A percentile compares a stretch with the other conserved stretches of the same genome.
phyloP scores from a whole-genome alignment of 2,329 filamentous ascomycete genomes.

The Aspergillus tamarii region DNA sequence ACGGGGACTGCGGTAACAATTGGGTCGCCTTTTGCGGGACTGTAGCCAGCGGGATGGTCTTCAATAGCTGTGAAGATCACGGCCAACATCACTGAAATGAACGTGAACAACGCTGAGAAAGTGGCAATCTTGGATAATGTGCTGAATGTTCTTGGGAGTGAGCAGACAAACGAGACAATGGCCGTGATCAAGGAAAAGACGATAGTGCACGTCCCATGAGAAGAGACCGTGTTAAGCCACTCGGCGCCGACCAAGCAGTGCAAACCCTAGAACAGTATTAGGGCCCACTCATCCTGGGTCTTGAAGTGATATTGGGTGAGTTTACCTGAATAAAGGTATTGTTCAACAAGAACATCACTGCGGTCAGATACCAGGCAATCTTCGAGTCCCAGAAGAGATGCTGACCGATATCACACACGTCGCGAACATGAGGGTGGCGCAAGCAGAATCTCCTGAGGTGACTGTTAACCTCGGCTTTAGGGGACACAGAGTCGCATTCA shows the following conservation, averaged over 20 bases:
- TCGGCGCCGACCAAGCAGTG: constrained; percentile 84
- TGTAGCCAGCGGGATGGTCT: constrained; percentile 70
- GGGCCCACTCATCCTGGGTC: not conserved
- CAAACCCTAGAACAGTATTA: constrained; percentile 57
- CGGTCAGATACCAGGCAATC: constrained; percentile 70
- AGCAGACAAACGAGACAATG: constrained; percentile 75
- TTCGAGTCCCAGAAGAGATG: constrained; percentile 87
- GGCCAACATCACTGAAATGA: constrained; percentile 82
- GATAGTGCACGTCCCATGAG: constrained; percentile 74
- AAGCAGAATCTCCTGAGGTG: constrained; percentile 80
- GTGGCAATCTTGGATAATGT: constrained; percentile 79
- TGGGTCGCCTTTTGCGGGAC: constrained; percentile 62
- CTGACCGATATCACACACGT: constrained; percentile 94
- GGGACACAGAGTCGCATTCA: constrained; percentile 1
- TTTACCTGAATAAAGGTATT: constrained; percentile 83
- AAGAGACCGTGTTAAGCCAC: constrained; percentile 87
- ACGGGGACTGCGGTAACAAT: constrained; percentile 70
- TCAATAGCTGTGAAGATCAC: constrained; percentile 81
- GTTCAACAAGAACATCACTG: constrained; percentile 89
- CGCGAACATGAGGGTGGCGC: constrained; percentile 84
- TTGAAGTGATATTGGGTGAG: not conserved
- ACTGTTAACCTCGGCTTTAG: constrained; percentile 23
- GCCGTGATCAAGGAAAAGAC: constrained; percentile 75
- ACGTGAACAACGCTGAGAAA: constrained; percentile 82
- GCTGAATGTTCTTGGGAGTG: constrained; percentile 82